Conservation (phyloP, 176 grass and related monocot species). For the Avena sativa region DNA sequence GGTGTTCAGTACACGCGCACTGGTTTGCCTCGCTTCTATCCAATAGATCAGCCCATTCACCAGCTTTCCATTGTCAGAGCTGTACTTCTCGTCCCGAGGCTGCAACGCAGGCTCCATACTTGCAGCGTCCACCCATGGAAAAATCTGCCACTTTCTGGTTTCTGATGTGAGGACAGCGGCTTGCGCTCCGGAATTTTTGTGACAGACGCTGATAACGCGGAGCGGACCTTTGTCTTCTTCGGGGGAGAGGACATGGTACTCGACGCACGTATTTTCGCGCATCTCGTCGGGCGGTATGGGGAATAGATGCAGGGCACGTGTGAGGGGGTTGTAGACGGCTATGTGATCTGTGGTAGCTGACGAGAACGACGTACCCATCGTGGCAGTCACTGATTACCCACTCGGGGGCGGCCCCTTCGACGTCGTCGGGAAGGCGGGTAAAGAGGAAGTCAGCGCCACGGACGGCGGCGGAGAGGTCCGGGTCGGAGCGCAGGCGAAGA, state of each 20-base stretch:
- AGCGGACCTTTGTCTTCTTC: not conserved
- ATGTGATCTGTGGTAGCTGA: not conserved
- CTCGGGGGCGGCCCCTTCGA: not conserved
- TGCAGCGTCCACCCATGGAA: not conserved
- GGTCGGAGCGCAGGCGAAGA: not conserved
- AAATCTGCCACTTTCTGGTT: not conserved
- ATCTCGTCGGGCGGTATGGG: not conserved
- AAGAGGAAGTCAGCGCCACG: conserved; percentile 7
- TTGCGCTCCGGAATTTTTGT: not conserved
- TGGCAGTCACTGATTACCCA: not conserved
- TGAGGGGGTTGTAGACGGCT: conserved; percentile 10
- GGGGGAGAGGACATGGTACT: not conserved
- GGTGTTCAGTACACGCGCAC: not conserved
- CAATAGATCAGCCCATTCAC: not conserved
- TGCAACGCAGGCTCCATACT: not conserved
- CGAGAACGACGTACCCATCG: conserved; percentile 2
- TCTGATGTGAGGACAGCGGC: not conserved
- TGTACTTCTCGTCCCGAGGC: not conserved
- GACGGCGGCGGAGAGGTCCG: not conserved
- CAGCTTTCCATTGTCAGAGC: not conserved
- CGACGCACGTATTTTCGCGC: not conserved
- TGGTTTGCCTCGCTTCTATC: not conserved
- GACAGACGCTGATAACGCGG: not conserved
- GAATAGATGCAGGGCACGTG: not conserved
- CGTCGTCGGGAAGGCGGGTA: not conserved